These are phyloP conservation scores for Lathyrus oleraceus DNA, from an alignment of 306 rosid genomes.

Conservation along the genomic window DNA sequence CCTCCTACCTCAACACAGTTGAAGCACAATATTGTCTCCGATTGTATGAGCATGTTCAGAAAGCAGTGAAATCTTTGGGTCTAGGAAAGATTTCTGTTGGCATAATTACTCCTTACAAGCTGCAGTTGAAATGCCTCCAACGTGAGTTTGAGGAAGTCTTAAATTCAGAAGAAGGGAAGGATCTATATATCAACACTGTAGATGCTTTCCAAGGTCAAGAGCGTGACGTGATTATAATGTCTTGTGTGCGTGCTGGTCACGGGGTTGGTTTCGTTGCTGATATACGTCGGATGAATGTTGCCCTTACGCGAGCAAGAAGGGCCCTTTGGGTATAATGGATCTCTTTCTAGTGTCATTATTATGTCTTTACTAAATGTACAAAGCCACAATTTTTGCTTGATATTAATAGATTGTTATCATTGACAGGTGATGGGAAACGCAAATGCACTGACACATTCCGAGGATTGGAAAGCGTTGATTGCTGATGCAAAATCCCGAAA, in stretches of 20 bases:
- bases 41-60: conserved; percentile 86
- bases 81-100: conserved; percentile 76
- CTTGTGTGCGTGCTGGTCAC: conserved; percentile 91
- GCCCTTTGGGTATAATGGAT: conserved; percentile 84
- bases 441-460: conserved; percentile 73
- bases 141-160: conserved; percentile 89
- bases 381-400: conserved; percentile 1
- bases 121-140: conserved; percentile 94
- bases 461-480: conserved; percentile 92
- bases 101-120: conserved; percentile 95
- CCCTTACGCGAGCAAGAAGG: conserved; percentile 97
- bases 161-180: conserved; percentile 93
- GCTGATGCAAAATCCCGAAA: conserved; percentile 77
- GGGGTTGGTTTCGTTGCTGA: conserved; percentile 99
- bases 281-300: conserved; percentile 95
- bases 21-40: conserved; percentile 96
- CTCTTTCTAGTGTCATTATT: conserved; percentile 19
- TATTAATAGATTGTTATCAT: conserved; percentile 27
- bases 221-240: conserved; percentile 96
- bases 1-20: conserved; percentile 80
- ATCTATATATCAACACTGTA: conserved; percentile 87
- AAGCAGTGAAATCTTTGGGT: conserved; percentile 61
- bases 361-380: neutral
- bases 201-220: conserved; percentile 99
- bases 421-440: conserved; percentile 98